Evolutionary conservation across 179 eudicot genomes (phyloP), one percentile per base, ranked within the genome.

Genomic region (Nepenthes alata): DNA sequence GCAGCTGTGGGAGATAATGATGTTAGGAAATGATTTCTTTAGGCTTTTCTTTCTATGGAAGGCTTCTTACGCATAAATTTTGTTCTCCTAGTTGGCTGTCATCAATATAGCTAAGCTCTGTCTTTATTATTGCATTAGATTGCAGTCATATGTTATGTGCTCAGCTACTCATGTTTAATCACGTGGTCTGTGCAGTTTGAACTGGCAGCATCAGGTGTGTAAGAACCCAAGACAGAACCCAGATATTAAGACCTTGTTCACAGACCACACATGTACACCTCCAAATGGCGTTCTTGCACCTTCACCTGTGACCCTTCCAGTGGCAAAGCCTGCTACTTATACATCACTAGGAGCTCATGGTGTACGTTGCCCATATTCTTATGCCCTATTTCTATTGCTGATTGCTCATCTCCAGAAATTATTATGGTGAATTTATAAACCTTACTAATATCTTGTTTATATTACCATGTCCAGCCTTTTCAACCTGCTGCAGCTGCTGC

Each of bases 151-250:
- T 25, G 25, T 25, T 0, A 25, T 25, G 25, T 25, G 25, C 25
- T 25, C 25, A 25, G 25, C 25, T 25, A 36, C 14, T 52, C 7
- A 16, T 67, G 37, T 64, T 57, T 63, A 59, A 55, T 53, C 64
- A 37, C 60, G 13, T 63, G 62, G 48, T 77, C 45, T 45, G 51
- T 76, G 60, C 83, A 89, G 97, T 73, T 74, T 87, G 72, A 87
- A 89, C 69, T 89, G 97, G 97, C 97, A 89, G 85, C 97, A 89
- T 73, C 97, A 89, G 65, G 83, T 86, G 49, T 87, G 97, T 65
- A 85, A 84, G 77, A 89, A 87, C 68, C 95, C 91, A 11, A 85
- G 95, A 72, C 75, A 89, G 59, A 89, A 89, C 53, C 97, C 97
- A 37, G 95, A 87, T 67, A 87, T 89, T 53, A 89, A 83, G 75